A percentile compares a stretch with the other conserved stretches of the same genome.
Conservation (phyloP, 2,329 filamentous ascomycete species). For the Harringtonia lauricola region DNA sequence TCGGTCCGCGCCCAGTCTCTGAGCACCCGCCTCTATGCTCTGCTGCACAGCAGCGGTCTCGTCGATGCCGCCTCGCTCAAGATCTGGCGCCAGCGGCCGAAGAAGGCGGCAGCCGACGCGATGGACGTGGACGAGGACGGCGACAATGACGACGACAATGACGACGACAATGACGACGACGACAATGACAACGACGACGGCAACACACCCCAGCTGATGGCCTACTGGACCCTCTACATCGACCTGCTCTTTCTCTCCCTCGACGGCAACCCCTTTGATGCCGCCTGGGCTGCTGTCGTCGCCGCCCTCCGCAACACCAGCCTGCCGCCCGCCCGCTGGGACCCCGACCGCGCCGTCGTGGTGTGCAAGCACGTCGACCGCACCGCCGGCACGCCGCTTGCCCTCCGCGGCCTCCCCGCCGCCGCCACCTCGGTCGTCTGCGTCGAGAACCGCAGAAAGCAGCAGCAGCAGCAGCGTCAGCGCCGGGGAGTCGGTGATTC, state of each 20-base stretch:
- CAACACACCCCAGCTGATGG: conserved; percentile 44
- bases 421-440: conserved; percentile 73
- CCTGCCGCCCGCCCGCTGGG: conserved; percentile 72
- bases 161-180: conserved; percentile 11
- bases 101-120: conserved; percentile 18
- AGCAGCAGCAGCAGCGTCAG: conserved; percentile 27
- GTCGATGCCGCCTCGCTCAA: conserved; percentile 57
- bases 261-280: conserved; percentile 85
- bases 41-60: conserved; percentile 62
- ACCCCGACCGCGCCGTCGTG: conserved; percentile 67
- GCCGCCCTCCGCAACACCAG: conserved; percentile 70
- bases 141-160: conserved; percentile 11
- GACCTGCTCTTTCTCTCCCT: conserved; percentile 91
- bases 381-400: conserved; percentile 29
- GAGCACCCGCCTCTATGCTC: conserved; percentile 65
- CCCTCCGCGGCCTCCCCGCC: conserved; percentile 57
- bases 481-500: not conserved
- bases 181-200: conserved; percentile 13
- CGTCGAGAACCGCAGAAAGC: conserved; percentile 38
- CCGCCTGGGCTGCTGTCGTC: conserved; percentile 74
- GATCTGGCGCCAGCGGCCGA: conserved; percentile 59
- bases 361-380: conserved; percentile 48
- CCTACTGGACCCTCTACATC: conserved; percentile 91
- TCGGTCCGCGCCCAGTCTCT: conserved; percentile 72
- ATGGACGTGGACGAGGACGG: conserved; percentile 12